Evolutionary conservation across 352 stramenopile species (phyloP).

Genomic region (Phytophthora sp.): DNA sequence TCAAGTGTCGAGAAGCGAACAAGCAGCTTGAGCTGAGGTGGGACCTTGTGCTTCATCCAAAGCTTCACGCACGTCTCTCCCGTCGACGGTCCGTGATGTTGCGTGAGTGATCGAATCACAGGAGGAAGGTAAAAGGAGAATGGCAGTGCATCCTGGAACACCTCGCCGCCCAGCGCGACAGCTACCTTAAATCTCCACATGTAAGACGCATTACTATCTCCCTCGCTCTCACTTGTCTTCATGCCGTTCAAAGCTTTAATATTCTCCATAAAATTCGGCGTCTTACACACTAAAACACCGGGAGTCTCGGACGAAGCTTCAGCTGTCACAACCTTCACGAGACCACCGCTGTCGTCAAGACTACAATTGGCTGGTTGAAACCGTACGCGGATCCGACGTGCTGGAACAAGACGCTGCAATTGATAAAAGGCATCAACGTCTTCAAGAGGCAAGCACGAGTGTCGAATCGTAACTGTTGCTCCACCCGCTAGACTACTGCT

Average conservation of each 20-base stretch:
- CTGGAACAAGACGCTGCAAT: conserved; percentile 54
- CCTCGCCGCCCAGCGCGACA: conserved; percentile 48
- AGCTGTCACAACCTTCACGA: conserved; percentile 24
- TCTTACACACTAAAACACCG: conserved; percentile 45
- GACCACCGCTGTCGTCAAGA: background rate
- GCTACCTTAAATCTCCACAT: conserved; percentile 47
- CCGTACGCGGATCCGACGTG: conserved; percentile 49
- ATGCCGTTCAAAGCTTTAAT: conserved; percentile 41
- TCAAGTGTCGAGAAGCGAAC: conserved; percentile 61
- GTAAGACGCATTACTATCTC: conserved; percentile 18
- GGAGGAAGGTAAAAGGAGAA: conserved; percentile 68
- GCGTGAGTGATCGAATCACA: conserved; percentile 62
- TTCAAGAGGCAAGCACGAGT: conserved; percentile 47
- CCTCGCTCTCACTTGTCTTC: conserved; percentile 1
- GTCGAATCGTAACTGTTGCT: conserved; percentile 36
- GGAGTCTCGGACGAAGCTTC: conserved; percentile 17
- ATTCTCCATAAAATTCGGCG: conserved; percentile 65
- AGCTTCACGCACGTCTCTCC: conserved; percentile 64
- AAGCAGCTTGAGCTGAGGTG: conserved; percentile 45
- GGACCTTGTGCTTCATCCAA: conserved; percentile 79
- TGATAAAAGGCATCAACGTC: conserved; percentile 49
- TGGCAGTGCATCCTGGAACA: conserved; percentile 48
- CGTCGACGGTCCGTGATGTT: conserved; percentile 70
- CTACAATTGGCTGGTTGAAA: conserved; percentile 52
- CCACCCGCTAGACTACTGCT: conserved; percentile 53